Base-by-base conservation (phyloP, 2,329 filamentous ascomycete species). In the Alternaria sp. region DNA sequence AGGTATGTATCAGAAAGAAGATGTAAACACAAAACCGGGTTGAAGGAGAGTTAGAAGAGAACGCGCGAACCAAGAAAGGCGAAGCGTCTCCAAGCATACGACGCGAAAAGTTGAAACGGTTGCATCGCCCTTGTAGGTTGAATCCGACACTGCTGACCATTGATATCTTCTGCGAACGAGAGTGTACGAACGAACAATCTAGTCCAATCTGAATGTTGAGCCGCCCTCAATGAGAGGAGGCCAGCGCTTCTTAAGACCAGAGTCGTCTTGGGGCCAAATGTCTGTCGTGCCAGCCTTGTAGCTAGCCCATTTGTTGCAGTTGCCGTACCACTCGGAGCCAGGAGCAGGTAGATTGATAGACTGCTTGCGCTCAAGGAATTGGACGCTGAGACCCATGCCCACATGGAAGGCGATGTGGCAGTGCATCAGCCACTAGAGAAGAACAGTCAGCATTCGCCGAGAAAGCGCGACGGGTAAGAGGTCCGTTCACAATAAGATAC, bases 261-360 rank as follows among this genome's bases (percentile, higher is more conserved):
- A 81, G 52, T 81, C 79, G 52, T 78, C 70, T 62, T 81, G 77
- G 4, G 69, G 68, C 57, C 76, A 81, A 7, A 70, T 42, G 44
- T 64, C 57, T n/a, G 54, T 54, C n/a, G 34, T 65, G 1, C 64
- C 61, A 36, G 61, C 61, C 39, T 65, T 63, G 53, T 66, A 68
- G 0, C 57, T 32, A 6, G 59, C 61, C 65, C 65, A 76, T 16
- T 74, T 76, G 6, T 51, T 59, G 58, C 73, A 76, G 14, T 64
- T 76, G 20, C 71, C 63, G 36, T 63, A 70, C 68, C 69, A 74
- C 42, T 71, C 67, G 11, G 67, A 65, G n/a, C 70, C 62, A 1
- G 57, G 16, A 5, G 65, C 61, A 2, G 72, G 69, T 2, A 74
- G 54, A 11, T 46, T 58, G 20, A 74, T 73, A 7, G 68, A 47